Base-by-base conservation (phyloP, 2,329 filamentous ascomycete species). In the Botrytis fragariae region DNA sequence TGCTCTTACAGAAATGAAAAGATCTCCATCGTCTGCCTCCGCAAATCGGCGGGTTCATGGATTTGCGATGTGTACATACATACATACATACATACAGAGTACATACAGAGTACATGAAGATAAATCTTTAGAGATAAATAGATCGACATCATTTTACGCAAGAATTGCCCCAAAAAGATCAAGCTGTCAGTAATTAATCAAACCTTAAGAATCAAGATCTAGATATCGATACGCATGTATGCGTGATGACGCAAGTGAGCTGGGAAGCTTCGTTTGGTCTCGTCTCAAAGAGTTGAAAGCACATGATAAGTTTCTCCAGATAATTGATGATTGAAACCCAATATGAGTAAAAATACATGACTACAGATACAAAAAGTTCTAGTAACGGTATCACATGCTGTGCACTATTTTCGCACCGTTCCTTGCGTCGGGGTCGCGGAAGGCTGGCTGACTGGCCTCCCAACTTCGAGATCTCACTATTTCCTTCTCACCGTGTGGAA, bases 371-470 rank as follows among this genome's bases (percentile, higher is more conserved):
- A 16, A 68, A 54, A n/a, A 45, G 22, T 29, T 62, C 12, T 39
- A 29, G 45, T 35, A 76, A 75, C 74, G 74, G 73, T 25, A 60
- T 60, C 20, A 25, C 60, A 74, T 76, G 74, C 42, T 74, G 73
- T 77, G 72, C 72, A 57, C 75, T 70, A 71, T 57, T 72, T 35
- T 68, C n/a, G 69, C 42, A 39, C 70, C 61, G 69, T 74, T 77
- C 75, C 77, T 78, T 79, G 78, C 76, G 76, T 73, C 77, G 72
- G 75, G 74, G 76, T 72, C 75, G 69, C 71, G 72, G 72, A 74
- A 73, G 75, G 73, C 74, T 75, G 57, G 57, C 57, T 60, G 57
- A 32, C 29, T 18, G 20, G 18, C 32, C 2, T 37, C 9, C 10
- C 18, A 35, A 75, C 70, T 51, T 72, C 37, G 62, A 76, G n/a